Evolutionary conservation across 2,329 filamentous ascomycete genomes (phyloP).

Genomic region (Hymenoscyphus fraxineus): DNA sequence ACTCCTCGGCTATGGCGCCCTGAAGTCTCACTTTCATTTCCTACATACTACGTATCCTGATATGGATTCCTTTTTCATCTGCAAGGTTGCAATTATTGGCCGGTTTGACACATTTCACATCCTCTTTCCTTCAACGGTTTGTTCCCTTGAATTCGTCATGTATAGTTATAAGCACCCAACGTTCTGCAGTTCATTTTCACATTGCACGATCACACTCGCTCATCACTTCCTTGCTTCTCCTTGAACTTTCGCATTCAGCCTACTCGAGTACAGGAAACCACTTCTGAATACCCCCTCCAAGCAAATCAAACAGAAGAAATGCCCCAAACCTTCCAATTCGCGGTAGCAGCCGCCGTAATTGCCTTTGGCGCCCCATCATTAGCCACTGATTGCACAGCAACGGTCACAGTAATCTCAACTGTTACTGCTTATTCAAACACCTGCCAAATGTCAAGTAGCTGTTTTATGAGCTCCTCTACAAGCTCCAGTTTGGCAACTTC

Average conservation of each 20-base stretch:
- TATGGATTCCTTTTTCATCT: neutral
- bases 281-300: neutral
- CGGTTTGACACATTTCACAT: neutral
- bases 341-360: conserved; percentile 8
- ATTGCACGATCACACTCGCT: neutral
- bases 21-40: conserved; percentile 2
- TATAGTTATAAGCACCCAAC: neutral
- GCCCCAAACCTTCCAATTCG: neutral
- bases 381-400: conserved; percentile 3
- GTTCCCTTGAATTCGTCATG: neutral
- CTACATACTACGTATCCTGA: neutral
- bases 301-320: neutral
- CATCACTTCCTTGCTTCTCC: neutral
- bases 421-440: neutral
- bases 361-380: neutral
- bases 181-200: neutral
- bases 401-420: neutral
- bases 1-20: neutral
- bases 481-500: neutral
- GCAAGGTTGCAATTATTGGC: conserved; percentile 1
- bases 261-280: neutral
- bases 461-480: neutral
- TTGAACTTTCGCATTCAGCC: neutral
- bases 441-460: neutral
- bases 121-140: neutral